Evolutionary conservation across 23 red algal species (phyloP).

Genomic region (Chondrus crispus): DNA sequence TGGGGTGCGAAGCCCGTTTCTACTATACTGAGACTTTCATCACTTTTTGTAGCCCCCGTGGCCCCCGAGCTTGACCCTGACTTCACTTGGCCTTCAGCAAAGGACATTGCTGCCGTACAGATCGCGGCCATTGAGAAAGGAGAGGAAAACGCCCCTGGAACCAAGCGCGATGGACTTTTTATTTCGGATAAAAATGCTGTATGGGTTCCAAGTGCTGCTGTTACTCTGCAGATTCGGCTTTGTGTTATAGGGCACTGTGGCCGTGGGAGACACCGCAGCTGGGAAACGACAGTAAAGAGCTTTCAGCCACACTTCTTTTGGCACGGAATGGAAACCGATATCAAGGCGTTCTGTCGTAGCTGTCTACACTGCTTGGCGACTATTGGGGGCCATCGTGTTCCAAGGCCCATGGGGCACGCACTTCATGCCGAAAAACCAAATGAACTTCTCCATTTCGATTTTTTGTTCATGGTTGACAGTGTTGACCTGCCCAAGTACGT

Average conservation of each 20-base stretch:
- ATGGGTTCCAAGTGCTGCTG: neutral
- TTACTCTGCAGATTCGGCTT: neutral
- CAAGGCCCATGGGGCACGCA: neutral
- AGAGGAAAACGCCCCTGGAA: too few species aligned
- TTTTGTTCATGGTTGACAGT: neutral
- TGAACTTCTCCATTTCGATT: neutral
- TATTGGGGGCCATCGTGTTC: neutral
- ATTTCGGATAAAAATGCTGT: too few species aligned
- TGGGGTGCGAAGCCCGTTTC: too few species aligned
- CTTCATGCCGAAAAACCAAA: slow-evolving; percentile 3
- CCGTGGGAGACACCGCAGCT: neutral
- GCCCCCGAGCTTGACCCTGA: too few species aligned
- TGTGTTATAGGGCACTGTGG: neutral
- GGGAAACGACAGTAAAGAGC: neutral
- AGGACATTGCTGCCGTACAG: too few species aligned
- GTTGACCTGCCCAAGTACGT: neutral
- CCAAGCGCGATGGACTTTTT: too few species aligned
- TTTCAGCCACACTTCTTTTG: neutral
- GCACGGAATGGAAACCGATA: neutral
- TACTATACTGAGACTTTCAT: too few species aligned
- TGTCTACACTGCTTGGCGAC: neutral
- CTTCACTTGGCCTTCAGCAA: too few species aligned
- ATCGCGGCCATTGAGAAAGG: too few species aligned
- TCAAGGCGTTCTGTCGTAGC: neutral
- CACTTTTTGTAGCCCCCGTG: too few species aligned